Evolutionary conservation across 345 rosid species (phyloP), one percentile per base, ranked within the genome.

Genomic region (Salix purpurea): DNA sequence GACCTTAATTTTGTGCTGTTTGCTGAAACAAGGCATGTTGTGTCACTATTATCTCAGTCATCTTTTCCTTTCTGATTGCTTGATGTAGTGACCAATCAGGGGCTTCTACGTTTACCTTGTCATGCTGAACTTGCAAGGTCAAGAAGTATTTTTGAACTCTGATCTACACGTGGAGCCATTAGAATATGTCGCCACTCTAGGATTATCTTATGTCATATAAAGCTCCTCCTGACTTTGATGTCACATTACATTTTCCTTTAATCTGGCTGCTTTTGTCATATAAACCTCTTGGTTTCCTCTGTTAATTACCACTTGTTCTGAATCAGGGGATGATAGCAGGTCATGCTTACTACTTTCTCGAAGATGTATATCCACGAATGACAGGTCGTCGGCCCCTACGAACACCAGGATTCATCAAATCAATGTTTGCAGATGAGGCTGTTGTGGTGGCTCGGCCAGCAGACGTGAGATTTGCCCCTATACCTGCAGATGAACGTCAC

Each of bases 251-350:
- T 18, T 70, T 7, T 48, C 32, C 10, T 37, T 11, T 19, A 36
- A 36, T 28, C 36, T 13, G 32, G 12, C 52, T 10, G 19, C 26
- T 40, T 16, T 48, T 21, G 32, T 70, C 73, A 26, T 7, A 18
- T 13, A 48, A 48, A n/a, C 48, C 39, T n/a, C 32, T 44, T 15
- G 23, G 15, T 13, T 62, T 48, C 36, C 61, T 39, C 18, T 42
- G 3, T 67, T 21, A 42, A 72, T 7, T 8, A 23, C 5, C 2
- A 40, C 24, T 66, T 44, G 67, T 70, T 72, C 36, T 74, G 65
- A 23, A 74, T 32, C 92, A 96, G 99, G 99, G 99, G 76, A 96
- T 96, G 98, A 88, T 94, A 78, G 95, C 98, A 0, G 98, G 99
- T n/a, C 99, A 96, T 46, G 97, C 97, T 14, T 96, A 96, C 89